Percentiles rank a stretch among this genome's conserved stretches.
phyloP scores from a whole-genome alignment of 2,329 filamentous ascomycete species.

The Spiromastix sp. region DNA sequence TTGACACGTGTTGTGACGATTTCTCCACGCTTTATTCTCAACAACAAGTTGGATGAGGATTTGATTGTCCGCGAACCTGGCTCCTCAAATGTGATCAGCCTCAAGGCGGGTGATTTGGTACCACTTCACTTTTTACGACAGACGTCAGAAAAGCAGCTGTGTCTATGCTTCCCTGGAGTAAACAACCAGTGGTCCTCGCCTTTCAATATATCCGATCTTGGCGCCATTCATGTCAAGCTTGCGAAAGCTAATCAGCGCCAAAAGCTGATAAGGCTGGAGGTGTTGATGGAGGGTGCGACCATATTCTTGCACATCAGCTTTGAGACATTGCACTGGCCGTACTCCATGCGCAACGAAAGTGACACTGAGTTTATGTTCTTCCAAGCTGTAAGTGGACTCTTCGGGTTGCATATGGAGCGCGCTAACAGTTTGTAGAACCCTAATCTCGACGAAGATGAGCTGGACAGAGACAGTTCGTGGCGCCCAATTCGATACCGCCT shows the following conservation, averaged over 20 bases:
- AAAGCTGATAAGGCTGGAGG: conserved; percentile 73
- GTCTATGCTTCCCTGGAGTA: conserved; percentile 82
- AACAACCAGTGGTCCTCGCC: conserved; percentile 97
- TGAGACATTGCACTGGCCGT: conserved; percentile 94
- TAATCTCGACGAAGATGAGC: conserved; percentile 81
- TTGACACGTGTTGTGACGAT: conserved; percentile 92
- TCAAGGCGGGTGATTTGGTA: conserved; percentile 68
- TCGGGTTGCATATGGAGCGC: background rate
- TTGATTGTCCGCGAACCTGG: conserved; percentile 85
- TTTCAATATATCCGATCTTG: conserved; percentile 93
- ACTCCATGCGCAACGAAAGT: conserved; percentile 97
- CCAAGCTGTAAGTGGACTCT: conserved; percentile 51
- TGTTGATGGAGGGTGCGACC: conserved; percentile 85
- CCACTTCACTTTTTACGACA: conserved; percentile 86
- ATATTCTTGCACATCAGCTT: conserved; percentile 85
- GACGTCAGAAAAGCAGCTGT: conserved; percentile 74
- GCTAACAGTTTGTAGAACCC: conserved; percentile 46
- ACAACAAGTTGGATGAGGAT: conserved; percentile 84
- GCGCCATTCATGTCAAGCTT: conserved; percentile 86
- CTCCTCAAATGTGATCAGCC: conserved; percentile 70
- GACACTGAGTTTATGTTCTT: conserved; percentile 95
- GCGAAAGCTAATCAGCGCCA: conserved; percentile 85
- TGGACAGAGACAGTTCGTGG: conserved; percentile 71
- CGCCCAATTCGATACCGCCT: conserved; percentile 84
- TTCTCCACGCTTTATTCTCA: conserved; percentile 82